Base-by-base conservation (phyloP, 1,284 basidiomycete genomes). In the Volvariella surrecta region DNA sequence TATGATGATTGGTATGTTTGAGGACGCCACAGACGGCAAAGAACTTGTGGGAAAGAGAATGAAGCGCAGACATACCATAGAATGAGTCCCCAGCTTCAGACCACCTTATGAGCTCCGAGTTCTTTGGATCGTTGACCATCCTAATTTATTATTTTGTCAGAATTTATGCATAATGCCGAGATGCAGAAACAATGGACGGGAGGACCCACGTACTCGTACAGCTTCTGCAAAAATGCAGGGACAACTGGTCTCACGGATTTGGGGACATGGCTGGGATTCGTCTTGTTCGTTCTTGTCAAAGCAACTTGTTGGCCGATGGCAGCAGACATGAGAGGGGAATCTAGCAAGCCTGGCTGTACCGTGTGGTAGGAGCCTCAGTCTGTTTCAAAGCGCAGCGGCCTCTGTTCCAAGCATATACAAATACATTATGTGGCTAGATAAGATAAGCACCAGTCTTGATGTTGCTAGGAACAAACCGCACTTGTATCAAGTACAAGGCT, bases 221-320 rank as follows among this genome's bases (percentile, higher is more conserved):
- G 73, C 64, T 97, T 97, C 66, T 92, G 90, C 13, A 95, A 71
- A 58, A 97, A 97, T 0, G 89, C 87, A 0, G 91, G 89, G 1
- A 91, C 74, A 10, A 71, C 65, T 53, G 77, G 75, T 35, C 75
- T 64, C 2, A 76, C 66, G 9, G 71, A 64, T 55, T 67, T 75
- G 51, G 68, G 73, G 38, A 78, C 59, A 50, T 72, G 68, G 2
- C 63, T 63, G 9, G 55, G 51, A 11, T 66, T 58, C 3, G 63
- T 61, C 34, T 69, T 64, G 3, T 64, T 62, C 1, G 68, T 54
- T 37, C 79, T 64, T 1, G 76, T 60, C 18, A 81, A 61, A 3
- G 76, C 71, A 49, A 79, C 66, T 54, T 79, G 75, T 20, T 73
- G 54, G 44, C 58, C 54, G 43, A 57, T 50, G 20, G 55, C 53